A percentile compares a stretch with the other conserved stretches of the same genome.
Evolutionary conservation across 108 stramenopile genomes (phyloP).

Genomic region (Aurantiochytrium sp.): DNA sequence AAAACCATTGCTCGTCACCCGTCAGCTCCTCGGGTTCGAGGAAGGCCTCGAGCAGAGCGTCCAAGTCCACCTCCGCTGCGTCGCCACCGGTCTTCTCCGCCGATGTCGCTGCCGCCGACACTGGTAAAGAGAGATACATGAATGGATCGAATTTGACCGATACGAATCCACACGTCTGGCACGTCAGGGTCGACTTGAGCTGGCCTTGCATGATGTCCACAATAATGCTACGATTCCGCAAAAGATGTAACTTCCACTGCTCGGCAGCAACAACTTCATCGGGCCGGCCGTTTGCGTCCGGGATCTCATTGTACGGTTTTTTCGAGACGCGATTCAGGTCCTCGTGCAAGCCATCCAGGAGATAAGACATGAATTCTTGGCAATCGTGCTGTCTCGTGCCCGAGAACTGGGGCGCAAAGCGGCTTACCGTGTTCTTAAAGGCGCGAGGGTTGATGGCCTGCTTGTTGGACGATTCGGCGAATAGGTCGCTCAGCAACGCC

Average conservation of each 20-base stretch:
- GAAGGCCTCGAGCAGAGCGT: neutral
- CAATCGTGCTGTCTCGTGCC: constrained; percentile 93
- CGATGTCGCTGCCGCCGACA: constrained; percentile 40
- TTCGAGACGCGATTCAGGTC: constrained; percentile 82
- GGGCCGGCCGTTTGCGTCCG: constrained; percentile 42
- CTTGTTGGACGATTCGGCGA: constrained; percentile 56
- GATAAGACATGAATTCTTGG: constrained; percentile 80
- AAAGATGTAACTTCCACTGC: constrained; percentile 73
- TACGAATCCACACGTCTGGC: constrained; percentile 54
- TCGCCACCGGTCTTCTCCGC: neutral
- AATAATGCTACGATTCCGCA: constrained; percentile 71
- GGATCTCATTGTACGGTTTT: constrained; percentile 78
- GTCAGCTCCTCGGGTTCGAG: neutral
- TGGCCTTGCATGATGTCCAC: constrained; percentile 95
- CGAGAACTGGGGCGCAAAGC: constrained; percentile 68
- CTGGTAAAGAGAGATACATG: constrained; percentile 83
- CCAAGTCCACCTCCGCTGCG: neutral
- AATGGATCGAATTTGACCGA: constrained; percentile 87
- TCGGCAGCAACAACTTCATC: constrained; percentile 69
- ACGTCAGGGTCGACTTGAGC: constrained; percentile 68
- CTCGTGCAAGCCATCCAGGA: constrained; percentile 82
- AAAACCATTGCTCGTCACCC: constrained; percentile 26
- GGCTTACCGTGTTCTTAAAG: constrained; percentile 66
- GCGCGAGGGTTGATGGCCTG: constrained; percentile 64
- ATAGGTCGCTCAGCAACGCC: constrained; percentile 67